These are phyloP conservation scores for Eimeria praecox DNA, from an alignment of 169 alveolate species.

Conservation along the genomic window DNA sequence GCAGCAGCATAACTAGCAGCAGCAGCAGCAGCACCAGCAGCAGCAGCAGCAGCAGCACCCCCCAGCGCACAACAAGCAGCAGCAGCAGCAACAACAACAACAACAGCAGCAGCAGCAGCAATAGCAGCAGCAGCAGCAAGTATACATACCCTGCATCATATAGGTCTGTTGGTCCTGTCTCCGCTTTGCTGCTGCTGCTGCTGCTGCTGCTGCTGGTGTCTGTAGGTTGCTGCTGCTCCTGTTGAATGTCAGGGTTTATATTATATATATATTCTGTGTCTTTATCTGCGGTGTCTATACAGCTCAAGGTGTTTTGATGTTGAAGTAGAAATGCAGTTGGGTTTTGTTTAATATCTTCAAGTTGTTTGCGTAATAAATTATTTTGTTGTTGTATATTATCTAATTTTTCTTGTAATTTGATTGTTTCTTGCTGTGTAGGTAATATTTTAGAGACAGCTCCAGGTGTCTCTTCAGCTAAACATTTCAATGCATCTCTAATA, in stretches of 20 bases:
- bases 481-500: background rate
- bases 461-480: background rate
- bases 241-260: too few species aligned
- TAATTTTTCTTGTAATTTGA: background rate
- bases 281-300: background rate
- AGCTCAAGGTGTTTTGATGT: too few species aligned
- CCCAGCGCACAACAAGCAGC: too few species aligned
- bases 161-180: background rate
- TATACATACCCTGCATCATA: background rate
- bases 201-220: conserved; percentile 25
- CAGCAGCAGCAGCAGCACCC: too few species aligned
- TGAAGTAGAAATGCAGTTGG: too few species aligned
- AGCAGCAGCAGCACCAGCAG: too few species aligned
- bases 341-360: background rate
- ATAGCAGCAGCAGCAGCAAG: too few species aligned
- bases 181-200: background rate
- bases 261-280: too few species aligned
- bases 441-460: background rate
- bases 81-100: too few species aligned
- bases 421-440: conserved; percentile 1
- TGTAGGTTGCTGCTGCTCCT: conserved; percentile 17
- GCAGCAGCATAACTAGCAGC: too few species aligned
- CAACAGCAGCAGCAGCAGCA: too few species aligned
- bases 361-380: background rate
- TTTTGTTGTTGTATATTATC: background rate